Conservation (phyloP, 2,329 filamentous ascomycete genomes). For the Microdochium nivale region DNA sequence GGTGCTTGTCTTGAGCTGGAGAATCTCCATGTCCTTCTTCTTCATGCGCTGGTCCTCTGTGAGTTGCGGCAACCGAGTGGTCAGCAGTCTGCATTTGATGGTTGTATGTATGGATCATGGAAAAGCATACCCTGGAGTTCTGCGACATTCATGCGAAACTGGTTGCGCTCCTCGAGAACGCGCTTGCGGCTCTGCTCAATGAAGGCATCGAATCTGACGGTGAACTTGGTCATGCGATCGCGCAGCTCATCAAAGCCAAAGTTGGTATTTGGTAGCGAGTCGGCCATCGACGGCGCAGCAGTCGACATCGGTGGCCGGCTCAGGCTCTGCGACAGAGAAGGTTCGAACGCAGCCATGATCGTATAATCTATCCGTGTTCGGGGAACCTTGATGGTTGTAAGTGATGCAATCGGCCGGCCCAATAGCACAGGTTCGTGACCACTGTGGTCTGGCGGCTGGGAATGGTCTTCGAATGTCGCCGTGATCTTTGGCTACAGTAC, state of each 20-base stretch:
- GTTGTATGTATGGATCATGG: too few relatives aligned
- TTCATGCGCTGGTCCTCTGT: slow-evolving; percentile 87
- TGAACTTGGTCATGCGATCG: slow-evolving; percentile 92
- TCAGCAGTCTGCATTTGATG: slow-evolving; percentile 3
- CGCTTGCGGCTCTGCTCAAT: slow-evolving; percentile 87
- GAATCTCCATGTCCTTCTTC: slow-evolving; percentile 78
- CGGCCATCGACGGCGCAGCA: slow-evolving; percentile 58
- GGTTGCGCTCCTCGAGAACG: slow-evolving; percentile 86
- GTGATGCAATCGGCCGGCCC: too few relatives aligned
- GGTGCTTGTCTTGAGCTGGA: slow-evolving; percentile 60
- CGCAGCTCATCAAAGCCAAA: slow-evolving; percentile 95
- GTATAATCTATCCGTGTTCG: background rate
- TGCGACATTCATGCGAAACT: slow-evolving; percentile 82
- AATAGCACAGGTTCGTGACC: too few relatives aligned
- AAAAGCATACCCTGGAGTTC: slow-evolving; percentile 72
- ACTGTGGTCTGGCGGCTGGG: background rate
- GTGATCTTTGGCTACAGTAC: background rate
- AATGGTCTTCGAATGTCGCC: too few relatives aligned
- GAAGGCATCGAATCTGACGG: slow-evolving; percentile 80
- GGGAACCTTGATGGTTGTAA: background rate
- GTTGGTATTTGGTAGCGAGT: slow-evolving; percentile 79
- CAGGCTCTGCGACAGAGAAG: slow-evolving; percentile 57
- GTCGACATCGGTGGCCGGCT: slow-evolving; percentile 49
- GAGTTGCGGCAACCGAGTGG: background rate
- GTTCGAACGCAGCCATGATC: slow-evolving; percentile 55